Evolutionary conservation across 495 filamentous ascomycete species (phyloP), one percentile per base, ranked within the genome.

Genomic region (Aspergillus haitiensis): DNA sequence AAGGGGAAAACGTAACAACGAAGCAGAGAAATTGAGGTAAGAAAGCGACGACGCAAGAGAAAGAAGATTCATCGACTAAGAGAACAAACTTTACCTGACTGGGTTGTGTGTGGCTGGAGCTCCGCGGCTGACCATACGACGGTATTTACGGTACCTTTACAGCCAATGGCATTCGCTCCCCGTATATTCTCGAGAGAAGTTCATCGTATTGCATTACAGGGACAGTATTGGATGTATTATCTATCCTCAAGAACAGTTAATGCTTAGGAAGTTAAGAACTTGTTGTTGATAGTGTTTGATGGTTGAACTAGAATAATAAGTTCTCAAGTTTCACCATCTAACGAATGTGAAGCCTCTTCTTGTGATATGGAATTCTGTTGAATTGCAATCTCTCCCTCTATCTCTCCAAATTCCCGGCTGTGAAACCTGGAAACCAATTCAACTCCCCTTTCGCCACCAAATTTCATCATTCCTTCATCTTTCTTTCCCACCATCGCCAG

Each of bases 1-100:
- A 51, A 60, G 56, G 49, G 62, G 48, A 63, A 61, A 52, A 49
- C 59, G 62, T 57, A 55, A 44, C 52, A 64, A 62, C 56, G 64
- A 75, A 51, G 40, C n/a, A 55, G 54, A 57, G 31, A 31, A 27
- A 50, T 39, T 16, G 56, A 49, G 54, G 54, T 15, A 35, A 39
- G 55, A 21, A 52, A 51, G 34, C 36, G 37, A 27, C 35, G 44
- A 36, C 45, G 32, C 47, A 44, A 57, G 58, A 58, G 44, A 34
- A n/a, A 33, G 56, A 58, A 58, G 59, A 53, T 57, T 58, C 49
- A 37, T 39, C 33, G 36, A 31, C 27, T 40, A 40, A 40, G 37
- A 40, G 37, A 40, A 40, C 37, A 13, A 40, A 10, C 37, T 11
- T 11, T 42, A 15, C 12, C 6, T 42, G 39, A 42, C 21, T 27